Evolutionary conservation across 768 basidiomycete genomes (phyloP).

Genomic region (Lentinula raphanica): DNA sequence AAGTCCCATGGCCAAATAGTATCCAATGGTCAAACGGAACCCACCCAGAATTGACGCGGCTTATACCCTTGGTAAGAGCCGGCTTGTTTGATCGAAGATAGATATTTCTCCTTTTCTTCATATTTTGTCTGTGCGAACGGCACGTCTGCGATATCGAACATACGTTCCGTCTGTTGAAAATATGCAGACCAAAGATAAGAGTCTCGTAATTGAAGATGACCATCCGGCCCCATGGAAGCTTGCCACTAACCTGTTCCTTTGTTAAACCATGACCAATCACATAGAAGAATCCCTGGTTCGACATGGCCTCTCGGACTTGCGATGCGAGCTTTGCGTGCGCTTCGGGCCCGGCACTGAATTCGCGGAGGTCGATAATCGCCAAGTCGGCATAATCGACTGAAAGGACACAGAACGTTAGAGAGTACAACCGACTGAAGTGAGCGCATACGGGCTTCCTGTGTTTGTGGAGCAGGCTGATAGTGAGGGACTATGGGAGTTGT

Average conservation of each 20-base stretch:
- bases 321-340: slow-evolving; percentile 21
- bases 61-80: slow-evolving; percentile 53
- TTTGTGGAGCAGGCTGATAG: slow-evolving; percentile 27
- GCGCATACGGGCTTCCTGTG: slow-evolving; percentile 25
- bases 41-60: slow-evolving; percentile 42
- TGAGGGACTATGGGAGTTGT: slow-evolving; percentile 16
- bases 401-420: neutral
- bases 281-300: slow-evolving; percentile 37
- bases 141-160: slow-evolving; percentile 44
- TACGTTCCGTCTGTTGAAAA: slow-evolving; percentile 29
- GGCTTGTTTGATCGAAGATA: slow-evolving; percentile 32
- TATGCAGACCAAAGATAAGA: neutral
- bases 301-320: slow-evolving; percentile 29
- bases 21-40: neutral
- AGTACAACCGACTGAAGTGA: neutral
- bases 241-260: slow-evolving; percentile 29
- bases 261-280: slow-evolving; percentile 45
- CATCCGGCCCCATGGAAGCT: no score
- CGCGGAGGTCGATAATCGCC: slow-evolving; percentile 31
- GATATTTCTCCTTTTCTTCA: slow-evolving; percentile 38
- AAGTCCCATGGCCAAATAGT: neutral
- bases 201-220: neutral
- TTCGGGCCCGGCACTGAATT: slow-evolving; percentile 18
- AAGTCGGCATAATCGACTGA: slow-evolving; percentile 40
- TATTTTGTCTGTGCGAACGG: slow-evolving; percentile 33